Base-by-base conservation (phyloP, 2,329 filamentous ascomycete genomes). In the Penicillium sp. region DNA sequence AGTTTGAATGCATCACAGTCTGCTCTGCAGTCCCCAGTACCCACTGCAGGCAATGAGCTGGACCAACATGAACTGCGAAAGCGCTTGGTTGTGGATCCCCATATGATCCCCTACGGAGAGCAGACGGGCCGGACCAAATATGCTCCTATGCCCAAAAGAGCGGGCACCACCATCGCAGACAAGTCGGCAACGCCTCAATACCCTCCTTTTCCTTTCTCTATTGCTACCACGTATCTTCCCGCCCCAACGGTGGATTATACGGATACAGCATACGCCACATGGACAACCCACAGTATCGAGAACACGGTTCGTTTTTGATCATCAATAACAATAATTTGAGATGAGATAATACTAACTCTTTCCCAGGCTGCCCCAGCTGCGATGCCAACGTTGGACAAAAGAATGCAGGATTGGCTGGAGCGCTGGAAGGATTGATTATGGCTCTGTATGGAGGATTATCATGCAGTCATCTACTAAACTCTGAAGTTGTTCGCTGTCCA, bases 121-220 rank as follows among this genome's bases (percentile, higher is more conserved):
- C 85, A 87, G 67, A 66, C 63, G 0, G 85, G 84, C 1, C 66
- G 75, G 27, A 85, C 81, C 4, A 80, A 80, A 65, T 87, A 84
- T 67, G 85, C 84, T 12, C 84, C 85, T 1, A 83, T 85, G 81
- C 82, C 85, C 57, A 78, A 79, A 49, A 73, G 80, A n/a, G 83
- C 84, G 2, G 77, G 79, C 11, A 85, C 81, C 5, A 82, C 82
- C 63, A 85, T 87, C 57, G 83, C 82, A 2, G 77, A 77, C 35
- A 82, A 79, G 62, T 73, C 72, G 5, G 72, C 75, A 14, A 77
- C 74, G 42, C 80, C 79, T 7, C 70, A 81, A 60, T 81, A 79
- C 63, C 82, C 85, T 1, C 83, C 82, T 3, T 86, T 83, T 61
- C 71, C 77, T 8, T 82, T 80, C 52, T 69, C 67, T 4, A 75